Conservation (phyloP, 176 grass and related monocot species). For the Areca catechu region DNA sequence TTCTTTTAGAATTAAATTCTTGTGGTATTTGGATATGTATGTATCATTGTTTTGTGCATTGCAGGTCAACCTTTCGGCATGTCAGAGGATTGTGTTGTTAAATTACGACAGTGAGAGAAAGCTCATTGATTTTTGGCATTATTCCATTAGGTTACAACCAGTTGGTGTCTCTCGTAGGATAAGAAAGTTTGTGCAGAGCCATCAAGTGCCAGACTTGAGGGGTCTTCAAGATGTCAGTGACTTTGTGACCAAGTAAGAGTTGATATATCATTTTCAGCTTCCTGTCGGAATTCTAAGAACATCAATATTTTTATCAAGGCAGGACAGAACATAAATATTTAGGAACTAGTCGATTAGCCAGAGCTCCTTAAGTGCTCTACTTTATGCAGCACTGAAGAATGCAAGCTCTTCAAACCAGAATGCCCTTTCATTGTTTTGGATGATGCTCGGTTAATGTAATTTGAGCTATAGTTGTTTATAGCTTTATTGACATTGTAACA, state of each 20-base stretch:
- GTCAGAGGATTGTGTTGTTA: slow-evolving; percentile 43
- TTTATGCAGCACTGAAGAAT: too few relatives aligned
- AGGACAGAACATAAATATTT: too few relatives aligned
- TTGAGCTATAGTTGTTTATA: too few relatives aligned
- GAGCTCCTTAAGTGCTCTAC: too few relatives aligned
- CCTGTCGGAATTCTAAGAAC: too few relatives aligned
- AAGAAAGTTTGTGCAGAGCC: slow-evolving; percentile 51
- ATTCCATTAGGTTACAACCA: slow-evolving; percentile 54
- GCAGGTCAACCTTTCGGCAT: slow-evolving; percentile 45
- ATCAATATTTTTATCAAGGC: too few relatives aligned
- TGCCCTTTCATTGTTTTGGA: too few relatives aligned
- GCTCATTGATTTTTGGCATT: slow-evolving; percentile 47
- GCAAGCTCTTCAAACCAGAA: too few relatives aligned
- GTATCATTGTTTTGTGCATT: slow-evolving; percentile 2
- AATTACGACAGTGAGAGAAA: slow-evolving; percentile 42
- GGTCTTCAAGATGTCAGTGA: slow-evolving; percentile 52
- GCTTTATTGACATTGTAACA: too few relatives aligned
- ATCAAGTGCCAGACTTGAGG: slow-evolving; percentile 48
- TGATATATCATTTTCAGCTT: not conserved
- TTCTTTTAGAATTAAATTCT: too few relatives aligned
- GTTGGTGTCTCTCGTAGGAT: slow-evolving; percentile 48
- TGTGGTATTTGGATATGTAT: not conserved
- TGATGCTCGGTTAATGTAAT: too few relatives aligned
- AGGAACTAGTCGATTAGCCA: too few relatives aligned
- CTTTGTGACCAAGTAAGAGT: slow-evolving; percentile 54